phyloP scores from a whole-genome alignment of 768 basidiomycete species.

The Amanita polypyramis region DNA sequence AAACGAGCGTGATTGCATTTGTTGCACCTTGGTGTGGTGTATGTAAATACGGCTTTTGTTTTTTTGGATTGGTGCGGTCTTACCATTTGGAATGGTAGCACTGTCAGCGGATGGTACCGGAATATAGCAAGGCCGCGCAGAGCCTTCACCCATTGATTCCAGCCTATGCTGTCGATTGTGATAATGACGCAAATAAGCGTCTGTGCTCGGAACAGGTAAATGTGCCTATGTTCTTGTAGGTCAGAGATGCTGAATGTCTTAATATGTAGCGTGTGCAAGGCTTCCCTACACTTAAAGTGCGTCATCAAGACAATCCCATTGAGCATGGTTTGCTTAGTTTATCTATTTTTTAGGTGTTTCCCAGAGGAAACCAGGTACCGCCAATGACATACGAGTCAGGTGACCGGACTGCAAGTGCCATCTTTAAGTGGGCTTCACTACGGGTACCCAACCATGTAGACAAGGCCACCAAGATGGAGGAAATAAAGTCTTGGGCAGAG shows the following conservation, averaged over 20 bases:
- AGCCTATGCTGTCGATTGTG: conserved; percentile 90
- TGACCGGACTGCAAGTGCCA: conserved; percentile 59
- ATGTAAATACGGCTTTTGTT: conserved; percentile 17
- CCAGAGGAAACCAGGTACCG: conserved; percentile 54
- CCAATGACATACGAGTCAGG: conserved; percentile 56
- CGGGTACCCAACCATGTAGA: conserved; percentile 66
- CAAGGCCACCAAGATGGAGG: conserved; percentile 42
- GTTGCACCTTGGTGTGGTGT: conserved; percentile 95
- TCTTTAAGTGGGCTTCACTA: conserved; percentile 69
- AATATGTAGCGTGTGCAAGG: conserved; percentile 70
- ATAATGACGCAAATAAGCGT: conserved; percentile 68
- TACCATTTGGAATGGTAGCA: conserved; percentile 36
- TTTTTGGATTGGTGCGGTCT: background rate
- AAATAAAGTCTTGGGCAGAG: conserved; percentile 58
- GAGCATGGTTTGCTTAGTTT: background rate
- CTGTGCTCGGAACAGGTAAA: conserved; percentile 71
- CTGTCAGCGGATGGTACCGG: conserved; percentile 78
- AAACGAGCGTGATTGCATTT: conserved; percentile 76
- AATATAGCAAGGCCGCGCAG: conserved; percentile 73
- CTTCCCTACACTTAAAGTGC: conserved; percentile 87
- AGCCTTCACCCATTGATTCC: conserved; percentile 77
- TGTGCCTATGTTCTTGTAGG: background rate
- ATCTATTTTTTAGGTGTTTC: conserved; percentile 45
- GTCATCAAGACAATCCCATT: background rate
- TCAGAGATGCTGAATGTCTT: background rate